These are phyloP conservation scores for Hanseniaspora thailandica DNA, from an alignment of 805 yeast genomes.

Conservation along the genomic window DNA sequence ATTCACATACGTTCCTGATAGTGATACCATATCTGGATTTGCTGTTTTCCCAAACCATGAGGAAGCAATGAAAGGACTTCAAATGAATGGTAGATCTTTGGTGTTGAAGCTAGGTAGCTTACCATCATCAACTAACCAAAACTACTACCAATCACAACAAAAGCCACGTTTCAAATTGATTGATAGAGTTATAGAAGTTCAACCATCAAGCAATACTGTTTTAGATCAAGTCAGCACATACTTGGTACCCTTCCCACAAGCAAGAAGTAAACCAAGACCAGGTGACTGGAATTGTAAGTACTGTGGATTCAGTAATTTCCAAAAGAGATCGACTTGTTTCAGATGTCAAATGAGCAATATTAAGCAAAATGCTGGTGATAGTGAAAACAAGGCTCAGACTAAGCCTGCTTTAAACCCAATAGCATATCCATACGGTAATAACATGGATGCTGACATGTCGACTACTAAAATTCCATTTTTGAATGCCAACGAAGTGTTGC, in stretches of 20 bases:
- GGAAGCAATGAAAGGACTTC: slow-evolving; percentile 67
- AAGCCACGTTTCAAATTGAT: slow-evolving; percentile 22
- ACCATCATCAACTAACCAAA: slow-evolving; percentile 30
- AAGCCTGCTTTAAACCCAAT: slow-evolving; percentile 11
- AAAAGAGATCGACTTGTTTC: slow-evolving; percentile 86
- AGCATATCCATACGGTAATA: slow-evolving; percentile 12
- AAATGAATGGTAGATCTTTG: slow-evolving; percentile 60
- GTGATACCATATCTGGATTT: slow-evolving; percentile 58
- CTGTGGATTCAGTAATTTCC: slow-evolving; percentile 90
- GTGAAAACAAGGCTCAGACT: slow-evolving; percentile 14
- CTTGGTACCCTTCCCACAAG: slow-evolving; percentile 71
- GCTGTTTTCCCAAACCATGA: slow-evolving; percentile 77
- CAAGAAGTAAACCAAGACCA: slow-evolving; percentile 81
- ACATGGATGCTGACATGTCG: neutral
- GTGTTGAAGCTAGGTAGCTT: slow-evolving; percentile 19
- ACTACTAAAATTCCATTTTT: neutral
- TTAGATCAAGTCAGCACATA: slow-evolving; percentile 74
- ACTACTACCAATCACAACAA: slow-evolving; percentile 20
- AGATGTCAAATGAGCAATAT: slow-evolving; percentile 38
- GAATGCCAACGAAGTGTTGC: neutral
- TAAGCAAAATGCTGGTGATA: slow-evolving; percentile 17
- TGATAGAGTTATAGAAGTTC: slow-evolving; percentile 70
- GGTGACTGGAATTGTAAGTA: slow-evolving; percentile 98
- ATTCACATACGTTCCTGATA: slow-evolving; percentile 31
- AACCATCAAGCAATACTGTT: slow-evolving; percentile 69